A percentile compares a stretch with the other conserved stretches of the same genome.
Conservation (phyloP, 2,329 filamentous ascomycete species). For the Fusarium sp. region DNA sequence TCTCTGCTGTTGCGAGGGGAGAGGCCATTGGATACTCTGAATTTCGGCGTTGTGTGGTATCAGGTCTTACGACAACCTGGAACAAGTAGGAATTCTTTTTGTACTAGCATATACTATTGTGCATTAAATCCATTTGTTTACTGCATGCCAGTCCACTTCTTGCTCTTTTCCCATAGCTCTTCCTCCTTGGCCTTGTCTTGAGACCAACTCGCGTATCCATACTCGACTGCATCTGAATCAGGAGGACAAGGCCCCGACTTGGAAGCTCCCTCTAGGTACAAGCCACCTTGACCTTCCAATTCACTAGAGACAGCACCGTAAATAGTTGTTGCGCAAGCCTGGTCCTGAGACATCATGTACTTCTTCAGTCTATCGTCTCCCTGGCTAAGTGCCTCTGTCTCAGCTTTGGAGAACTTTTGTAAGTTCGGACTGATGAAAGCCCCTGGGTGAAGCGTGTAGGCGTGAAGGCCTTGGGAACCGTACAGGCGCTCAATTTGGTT, state of each 20-base stretch:
- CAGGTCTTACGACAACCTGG: no score
- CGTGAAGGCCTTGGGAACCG: background rate
- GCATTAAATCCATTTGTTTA: background rate
- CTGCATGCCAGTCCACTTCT: background rate
- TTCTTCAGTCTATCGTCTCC: background rate
- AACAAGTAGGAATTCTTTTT: background rate
- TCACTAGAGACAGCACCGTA: background rate
- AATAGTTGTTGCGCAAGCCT: background rate
- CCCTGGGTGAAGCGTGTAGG: background rate
- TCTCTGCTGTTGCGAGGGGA: background rate
- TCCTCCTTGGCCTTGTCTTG: background rate
- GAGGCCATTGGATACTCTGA: background rate
- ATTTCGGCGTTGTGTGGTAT: background rate
- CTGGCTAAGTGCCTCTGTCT: background rate
- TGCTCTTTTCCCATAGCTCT: background rate
- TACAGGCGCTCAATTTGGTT: background rate
- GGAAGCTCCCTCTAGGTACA: background rate
- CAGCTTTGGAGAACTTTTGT: background rate
- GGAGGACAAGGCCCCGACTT: background rate
- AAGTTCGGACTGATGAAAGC: background rate
- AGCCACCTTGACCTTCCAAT: background rate
- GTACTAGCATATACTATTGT: background rate
- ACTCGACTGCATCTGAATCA: background rate
- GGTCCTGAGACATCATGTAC: background rate
- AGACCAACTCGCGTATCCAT: background rate